Base-by-base conservation (phyloP, 2,329 filamentous ascomycete species). In the Penicillium aurantiogriseum region DNA sequence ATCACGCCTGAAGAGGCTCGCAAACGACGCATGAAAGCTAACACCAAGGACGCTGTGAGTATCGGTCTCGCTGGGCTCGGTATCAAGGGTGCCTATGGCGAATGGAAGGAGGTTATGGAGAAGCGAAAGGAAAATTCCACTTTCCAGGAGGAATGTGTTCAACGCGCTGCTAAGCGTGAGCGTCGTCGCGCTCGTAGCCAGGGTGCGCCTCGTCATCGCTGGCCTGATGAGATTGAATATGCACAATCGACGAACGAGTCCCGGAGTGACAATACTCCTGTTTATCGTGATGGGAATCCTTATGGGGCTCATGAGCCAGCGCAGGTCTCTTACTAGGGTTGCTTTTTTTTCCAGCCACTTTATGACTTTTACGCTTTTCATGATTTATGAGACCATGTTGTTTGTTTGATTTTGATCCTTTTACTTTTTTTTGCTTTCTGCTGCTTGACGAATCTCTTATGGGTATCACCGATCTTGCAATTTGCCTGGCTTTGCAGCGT, bases 41-140 rank as follows among this genome's bases (percentile, higher is more conserved):
- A 84, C 74, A 72, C 88, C 42, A 81, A 85, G 69, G 86, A 89
- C 72, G 83, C 80, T 31, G 84, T 86, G n/a, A 85, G 83, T 62
- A 79, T 89, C 33, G 86, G 86, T 60, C 84, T 89, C 63, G 85
- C 86, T 31, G 85, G 85, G 25, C 77, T 88, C 54, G 86, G 87
- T 71, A 85, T 89, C 76, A 88, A 88, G 71, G 82, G 83, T 50
- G 86, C 86, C 15, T 80, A 85, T 67, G 80, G 79, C 5, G 85
- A 88, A 71, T 88, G 87, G 84, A 86, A 88, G 72, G 84, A 88
- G 69, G 85, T 85, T 74, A 83, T 84, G 58, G 81, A 87, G 71
- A 80, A 86, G 70, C 79, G 83, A 58, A 80, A 82, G 63, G 79
- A 81, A 67, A 80, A 79, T 53, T 76, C 79, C 51, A 80, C 86